Evolutionary conservation across 257 asterid species (phyloP).

Genomic region (Solanum rostratum): DNA sequence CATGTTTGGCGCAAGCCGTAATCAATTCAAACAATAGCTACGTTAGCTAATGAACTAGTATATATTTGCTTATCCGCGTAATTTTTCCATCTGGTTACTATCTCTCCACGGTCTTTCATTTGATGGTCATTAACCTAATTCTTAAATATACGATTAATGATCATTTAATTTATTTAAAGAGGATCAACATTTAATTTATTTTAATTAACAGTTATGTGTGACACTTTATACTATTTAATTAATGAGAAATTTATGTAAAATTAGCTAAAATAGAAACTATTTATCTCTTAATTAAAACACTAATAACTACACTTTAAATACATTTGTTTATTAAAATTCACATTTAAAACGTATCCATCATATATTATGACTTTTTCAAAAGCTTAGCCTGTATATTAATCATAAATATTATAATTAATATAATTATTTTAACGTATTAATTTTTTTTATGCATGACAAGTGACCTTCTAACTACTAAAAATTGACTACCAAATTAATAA

Average conservation of each 20-base stretch:
- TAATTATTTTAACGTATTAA: background rate
- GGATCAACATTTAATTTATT: background rate
- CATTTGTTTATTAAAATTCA: background rate
- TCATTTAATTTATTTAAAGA: background rate
- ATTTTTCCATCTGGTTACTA: too few species aligned
- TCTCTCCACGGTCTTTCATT: background rate
- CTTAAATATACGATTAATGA: background rate
- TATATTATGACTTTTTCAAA: background rate
- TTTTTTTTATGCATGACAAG: background rate
- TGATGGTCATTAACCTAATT: background rate
- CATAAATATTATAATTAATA: background rate
- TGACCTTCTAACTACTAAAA: conserved; percentile 15
- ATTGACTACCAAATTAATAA: conserved; percentile 2
- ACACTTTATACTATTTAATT: background rate
- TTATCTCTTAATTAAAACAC: background rate
- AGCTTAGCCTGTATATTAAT: background rate
- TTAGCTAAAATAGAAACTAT: background rate
- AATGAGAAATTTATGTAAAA: background rate
- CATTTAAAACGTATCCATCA: background rate
- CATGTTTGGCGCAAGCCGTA: fast-evolving
- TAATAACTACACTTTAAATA: background rate
- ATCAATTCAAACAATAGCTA: too few species aligned
- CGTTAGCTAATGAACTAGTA: too few species aligned
- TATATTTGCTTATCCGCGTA: too few species aligned
- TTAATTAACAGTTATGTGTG: background rate